Evolutionary conservation across 257 asterid species (phyloP).

Genomic region (Fraxinus excelsior): DNA sequence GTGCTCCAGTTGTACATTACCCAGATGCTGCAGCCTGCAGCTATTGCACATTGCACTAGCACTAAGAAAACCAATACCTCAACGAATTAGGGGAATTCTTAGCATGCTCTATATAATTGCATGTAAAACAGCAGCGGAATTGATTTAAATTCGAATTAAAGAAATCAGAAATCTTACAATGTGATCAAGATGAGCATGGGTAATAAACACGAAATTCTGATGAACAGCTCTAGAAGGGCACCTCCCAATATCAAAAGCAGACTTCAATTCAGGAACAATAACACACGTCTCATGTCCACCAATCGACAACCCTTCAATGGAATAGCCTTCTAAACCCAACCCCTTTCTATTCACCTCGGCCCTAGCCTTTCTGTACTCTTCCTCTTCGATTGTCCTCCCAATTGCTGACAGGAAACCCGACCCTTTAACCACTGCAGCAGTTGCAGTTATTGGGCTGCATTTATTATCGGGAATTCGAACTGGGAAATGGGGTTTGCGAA

Average conservation of each 20-base stretch:
- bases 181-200: slow-evolving; percentile 99
- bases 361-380: slow-evolving; percentile 92
- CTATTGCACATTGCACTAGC: not conserved
- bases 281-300: slow-evolving; percentile 98
- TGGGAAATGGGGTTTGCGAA: slow-evolving; percentile 24
- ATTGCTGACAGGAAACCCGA: slow-evolving; percentile 75
- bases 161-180: slow-evolving; percentile 51
- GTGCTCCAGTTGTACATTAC: not conserved
- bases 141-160: not conserved
- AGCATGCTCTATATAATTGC: not conserved
- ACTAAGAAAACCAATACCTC: not conserved
- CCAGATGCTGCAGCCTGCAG: not conserved
- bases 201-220: slow-evolving; percentile 88
- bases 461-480: slow-evolving; percentile 25
- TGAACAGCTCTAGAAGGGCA: slow-evolving; percentile 87
- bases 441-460: not conserved
- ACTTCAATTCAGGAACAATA: slow-evolving; percentile 86
- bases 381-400: slow-evolving; percentile 88
- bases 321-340: slow-evolving; percentile 65
- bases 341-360: slow-evolving; percentile 77
- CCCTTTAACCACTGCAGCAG: slow-evolving; percentile 30
- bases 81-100: not conserved
- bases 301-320: slow-evolving; percentile 79
- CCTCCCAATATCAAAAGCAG: slow-evolving; percentile 94
- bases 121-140: not conserved